These are phyloP conservation scores for Candida boleticola DNA, from an alignment of 805 yeast genomes.

Conservation along the genomic window DNA sequence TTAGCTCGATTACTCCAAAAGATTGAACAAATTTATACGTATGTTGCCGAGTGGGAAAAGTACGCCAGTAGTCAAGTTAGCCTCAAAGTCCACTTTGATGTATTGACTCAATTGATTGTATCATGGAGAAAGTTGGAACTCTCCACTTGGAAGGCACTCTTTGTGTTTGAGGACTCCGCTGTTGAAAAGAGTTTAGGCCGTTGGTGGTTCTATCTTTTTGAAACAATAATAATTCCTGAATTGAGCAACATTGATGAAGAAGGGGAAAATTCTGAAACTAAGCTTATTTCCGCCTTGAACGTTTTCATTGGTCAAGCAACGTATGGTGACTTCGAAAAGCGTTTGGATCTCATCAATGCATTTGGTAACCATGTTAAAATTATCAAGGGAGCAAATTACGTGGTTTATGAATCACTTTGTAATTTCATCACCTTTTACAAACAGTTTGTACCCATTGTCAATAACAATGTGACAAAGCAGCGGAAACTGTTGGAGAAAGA, in stretches of 20 bases:
- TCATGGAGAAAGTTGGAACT: conserved; percentile 90
- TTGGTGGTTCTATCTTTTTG: conserved; percentile 93
- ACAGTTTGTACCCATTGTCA: conserved; percentile 59
- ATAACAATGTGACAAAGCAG: conserved; percentile 40
- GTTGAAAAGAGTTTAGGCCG: conserved; percentile 55
- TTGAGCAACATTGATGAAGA: conserved; percentile 33
- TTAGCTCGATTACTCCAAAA: conserved; percentile 76
- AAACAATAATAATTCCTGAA: conserved; percentile 61
- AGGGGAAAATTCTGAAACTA: conserved; percentile 7
- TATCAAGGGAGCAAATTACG: conserved; percentile 17
- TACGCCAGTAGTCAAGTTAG: conserved; percentile 81
- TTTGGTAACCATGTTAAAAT: conserved; percentile 54
- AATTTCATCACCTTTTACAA: conserved; percentile 64
- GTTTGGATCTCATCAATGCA: conserved; percentile 62
- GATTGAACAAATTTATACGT: conserved; percentile 81
- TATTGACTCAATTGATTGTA: conserved; percentile 67
- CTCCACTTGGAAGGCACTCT: conserved; percentile 77
- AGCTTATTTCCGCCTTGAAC: conserved; percentile 57
- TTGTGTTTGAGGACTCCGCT: conserved; percentile 57
- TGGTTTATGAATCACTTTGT: conserved; percentile 39
- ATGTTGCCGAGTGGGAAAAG: conserved; percentile 88
- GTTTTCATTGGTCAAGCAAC: conserved; percentile 73
- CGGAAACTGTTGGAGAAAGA: conserved; percentile 70
- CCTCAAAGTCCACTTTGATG: conserved; percentile 51
- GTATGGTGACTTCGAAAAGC: conserved; percentile 65